Evolutionary conservation across 805 yeast species (phyloP).

Genomic region (Isabelozyma rhagii): DNA sequence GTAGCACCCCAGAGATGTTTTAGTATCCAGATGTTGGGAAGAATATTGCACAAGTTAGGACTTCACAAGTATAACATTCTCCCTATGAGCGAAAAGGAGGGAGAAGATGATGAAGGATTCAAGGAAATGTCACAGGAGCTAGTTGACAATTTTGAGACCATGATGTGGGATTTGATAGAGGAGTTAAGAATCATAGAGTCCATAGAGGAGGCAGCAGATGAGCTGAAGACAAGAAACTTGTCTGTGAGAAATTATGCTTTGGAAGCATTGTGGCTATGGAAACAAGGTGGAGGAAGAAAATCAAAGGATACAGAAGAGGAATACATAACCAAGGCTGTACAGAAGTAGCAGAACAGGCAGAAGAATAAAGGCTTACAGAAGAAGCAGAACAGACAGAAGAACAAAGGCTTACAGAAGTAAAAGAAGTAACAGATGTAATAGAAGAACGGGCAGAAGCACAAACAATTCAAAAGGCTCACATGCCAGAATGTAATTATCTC

Average conservation of each 20-base stretch:
- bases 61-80: conserved; percentile 52
- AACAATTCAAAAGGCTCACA: too few relatives aligned
- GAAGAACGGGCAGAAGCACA: background rate
- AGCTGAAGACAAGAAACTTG: conserved; percentile 55
- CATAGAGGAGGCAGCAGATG: conserved; percentile 67
- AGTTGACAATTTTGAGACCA: conserved; percentile 41
- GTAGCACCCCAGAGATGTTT: conserved; percentile 83
- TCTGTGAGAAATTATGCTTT: conserved; percentile 80
- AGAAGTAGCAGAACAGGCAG: background rate
- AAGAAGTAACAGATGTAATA: background rate
- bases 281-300: conserved; percentile 42
- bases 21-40: conserved; percentile 82
- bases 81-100: conserved; percentile 39
- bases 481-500: background rate
- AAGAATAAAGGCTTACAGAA: conserved; percentile 18
- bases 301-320: background rate
- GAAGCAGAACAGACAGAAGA: background rate
- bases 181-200: conserved; percentile 62
- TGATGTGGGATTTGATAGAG: conserved; percentile 71
- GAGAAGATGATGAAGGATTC: conserved; percentile 32
- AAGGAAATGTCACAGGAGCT: conserved; percentile 20
- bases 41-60: conserved; percentile 80
- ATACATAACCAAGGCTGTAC: background rate
- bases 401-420: background rate
- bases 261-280: conserved; percentile 92